phyloP scores from a whole-genome alignment of 1,284 basidiomycete genomes.

The Tylopilus sp. region DNA sequence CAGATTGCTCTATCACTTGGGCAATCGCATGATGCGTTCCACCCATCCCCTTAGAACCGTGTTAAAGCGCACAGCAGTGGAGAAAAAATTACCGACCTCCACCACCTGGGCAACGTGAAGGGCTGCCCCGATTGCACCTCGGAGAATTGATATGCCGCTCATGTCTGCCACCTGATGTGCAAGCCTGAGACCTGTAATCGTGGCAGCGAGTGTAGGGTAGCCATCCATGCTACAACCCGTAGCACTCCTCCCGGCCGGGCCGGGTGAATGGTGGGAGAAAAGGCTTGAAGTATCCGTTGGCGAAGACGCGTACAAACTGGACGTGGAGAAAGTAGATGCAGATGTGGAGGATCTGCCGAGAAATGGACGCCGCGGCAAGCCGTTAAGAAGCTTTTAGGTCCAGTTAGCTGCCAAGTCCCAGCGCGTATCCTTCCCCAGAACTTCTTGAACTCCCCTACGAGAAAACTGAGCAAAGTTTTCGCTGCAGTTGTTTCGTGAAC shows the following conservation, averaged over 20 bases:
- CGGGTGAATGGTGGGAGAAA: background rate
- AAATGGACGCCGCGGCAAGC: background rate
- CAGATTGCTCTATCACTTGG: conserved; percentile 26
- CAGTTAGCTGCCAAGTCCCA: no score
- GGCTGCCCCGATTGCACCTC: conserved; percentile 20
- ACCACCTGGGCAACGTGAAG: conserved; percentile 20
- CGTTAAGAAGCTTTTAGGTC: no score
- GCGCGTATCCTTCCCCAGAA: background rate
- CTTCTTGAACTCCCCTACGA: background rate
- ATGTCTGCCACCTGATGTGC: conserved; percentile 24
- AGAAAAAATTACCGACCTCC: conserved; percentile 15
- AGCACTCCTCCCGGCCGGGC: background rate
- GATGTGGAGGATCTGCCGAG: background rate
- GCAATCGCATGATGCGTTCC: conserved; percentile 28
- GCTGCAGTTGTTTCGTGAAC: background rate
- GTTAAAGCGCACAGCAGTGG: background rate
- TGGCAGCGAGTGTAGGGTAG: conserved; percentile 4
- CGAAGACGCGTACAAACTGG: background rate
- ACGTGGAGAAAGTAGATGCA: background rate
- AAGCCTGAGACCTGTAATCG: conserved; percentile 21
- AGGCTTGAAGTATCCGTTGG: background rate
- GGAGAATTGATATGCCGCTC: conserved; percentile 10
- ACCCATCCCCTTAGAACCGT: conserved; percentile 15
- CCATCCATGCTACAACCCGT: conserved; percentile 13
- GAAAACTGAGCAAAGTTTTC: background rate